Percentiles rank a stretch among this genome's conserved stretches.
Conservation (phyloP, 176 grass and related monocot genomes). For the Avena atlantica region DNA sequence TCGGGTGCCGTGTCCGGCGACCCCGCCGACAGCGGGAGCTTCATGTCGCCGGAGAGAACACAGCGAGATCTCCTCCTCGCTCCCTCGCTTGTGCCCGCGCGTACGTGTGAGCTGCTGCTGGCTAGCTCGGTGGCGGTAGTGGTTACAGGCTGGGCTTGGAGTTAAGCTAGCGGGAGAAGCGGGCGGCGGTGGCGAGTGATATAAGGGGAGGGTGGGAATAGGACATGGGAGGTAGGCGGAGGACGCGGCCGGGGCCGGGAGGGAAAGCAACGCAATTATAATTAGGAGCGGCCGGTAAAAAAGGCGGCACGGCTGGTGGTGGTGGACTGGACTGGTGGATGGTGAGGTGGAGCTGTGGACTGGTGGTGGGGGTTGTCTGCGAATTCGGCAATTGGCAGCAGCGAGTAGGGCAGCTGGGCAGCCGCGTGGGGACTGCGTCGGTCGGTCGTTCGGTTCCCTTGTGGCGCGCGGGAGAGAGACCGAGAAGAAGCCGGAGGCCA, state of each 20-base stretch:
- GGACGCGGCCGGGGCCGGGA: background rate
- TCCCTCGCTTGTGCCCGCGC: background rate
- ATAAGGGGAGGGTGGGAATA: background rate
- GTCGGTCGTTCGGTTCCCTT: background rate
- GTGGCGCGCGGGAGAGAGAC: background rate
- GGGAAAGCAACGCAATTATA: slow-evolving; percentile 42
- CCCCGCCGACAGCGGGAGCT: slow-evolving; percentile 46
- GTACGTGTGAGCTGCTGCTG: background rate
- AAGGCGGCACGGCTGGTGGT: slow-evolving; percentile 7
- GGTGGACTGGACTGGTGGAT: slow-evolving; percentile 36
- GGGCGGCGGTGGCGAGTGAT: slow-evolving; percentile 34
- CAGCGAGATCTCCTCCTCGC: no score
- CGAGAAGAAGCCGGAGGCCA: background rate
- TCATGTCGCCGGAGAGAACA: slow-evolving; percentile 36
- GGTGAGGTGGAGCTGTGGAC: background rate
- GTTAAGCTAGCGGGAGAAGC: background rate
- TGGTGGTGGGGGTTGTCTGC: background rate
- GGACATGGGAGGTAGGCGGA: background rate
- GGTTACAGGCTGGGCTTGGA: background rate
- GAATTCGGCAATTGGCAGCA: background rate
- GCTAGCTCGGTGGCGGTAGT: background rate
- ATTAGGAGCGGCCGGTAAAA: slow-evolving; percentile 29
- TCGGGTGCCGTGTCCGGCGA: slow-evolving; percentile 17
- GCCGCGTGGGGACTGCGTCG: background rate
- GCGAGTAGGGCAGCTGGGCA: background rate